Evolutionary conservation across 495 filamentous ascomycete genomes (phyloP).

Genomic region (Entonaema liquescens): DNA sequence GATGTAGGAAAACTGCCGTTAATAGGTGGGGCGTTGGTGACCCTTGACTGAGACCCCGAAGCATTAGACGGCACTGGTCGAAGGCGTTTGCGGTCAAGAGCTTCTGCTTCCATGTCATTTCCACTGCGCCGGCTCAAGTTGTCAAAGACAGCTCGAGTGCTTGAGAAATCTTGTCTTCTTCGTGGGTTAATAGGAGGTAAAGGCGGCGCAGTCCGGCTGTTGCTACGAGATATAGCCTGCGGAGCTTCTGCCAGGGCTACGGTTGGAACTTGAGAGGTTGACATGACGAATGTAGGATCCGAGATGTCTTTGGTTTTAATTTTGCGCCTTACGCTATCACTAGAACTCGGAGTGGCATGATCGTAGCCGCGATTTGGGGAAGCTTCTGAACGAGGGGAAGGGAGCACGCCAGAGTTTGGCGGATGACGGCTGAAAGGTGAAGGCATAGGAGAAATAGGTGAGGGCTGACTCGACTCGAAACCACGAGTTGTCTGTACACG

Average conservation of each 20-base stretch:
- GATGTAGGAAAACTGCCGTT: slow-evolving; percentile 47
- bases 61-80: slow-evolving; percentile 64
- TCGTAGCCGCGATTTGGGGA: slow-evolving; percentile 42
- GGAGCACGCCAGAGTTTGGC: slow-evolving; percentile 55
- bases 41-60: slow-evolving; percentile 52
- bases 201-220: slow-evolving; percentile 61
- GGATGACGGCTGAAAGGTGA: slow-evolving; percentile 66
- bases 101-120: slow-evolving; percentile 44
- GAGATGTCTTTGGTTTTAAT: slow-evolving; percentile 82
- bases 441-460: slow-evolving; percentile 57
- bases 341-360: slow-evolving; percentile 25
- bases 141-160: slow-evolving; percentile 62
- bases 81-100: slow-evolving; percentile 55
- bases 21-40: slow-evolving; percentile 49
- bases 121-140: slow-evolving; percentile 56
- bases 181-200: slow-evolving; percentile 77
- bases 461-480: slow-evolving; percentile 51
- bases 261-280: slow-evolving; percentile 75
- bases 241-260: slow-evolving; percentile 63
- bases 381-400: slow-evolving; percentile 44
- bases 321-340: slow-evolving; percentile 63
- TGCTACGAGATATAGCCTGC: slow-evolving; percentile 40
- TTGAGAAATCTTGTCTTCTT: slow-evolving; percentile 65
- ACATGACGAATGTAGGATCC: slow-evolving; percentile 81
- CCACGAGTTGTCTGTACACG: slow-evolving; percentile 43